Percentiles rank a stretch among this genome's conserved stretches.
These are phyloP conservation scores for Serendipita sp. DNA, from an alignment of 768 basidiomycete species.

Conservation along the genomic window DNA sequence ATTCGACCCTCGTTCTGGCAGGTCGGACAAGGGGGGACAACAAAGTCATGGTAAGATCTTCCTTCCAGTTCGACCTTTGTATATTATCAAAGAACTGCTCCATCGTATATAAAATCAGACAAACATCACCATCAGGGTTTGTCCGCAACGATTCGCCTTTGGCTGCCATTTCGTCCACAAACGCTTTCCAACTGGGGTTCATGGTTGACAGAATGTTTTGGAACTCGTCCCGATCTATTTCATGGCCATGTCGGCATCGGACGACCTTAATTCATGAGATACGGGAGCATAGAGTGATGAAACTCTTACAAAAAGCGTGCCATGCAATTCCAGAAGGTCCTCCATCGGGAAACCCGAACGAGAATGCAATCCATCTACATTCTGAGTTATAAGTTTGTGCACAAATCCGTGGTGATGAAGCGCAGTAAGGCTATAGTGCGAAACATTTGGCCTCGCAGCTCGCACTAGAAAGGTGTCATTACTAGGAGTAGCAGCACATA, in stretches of 20 bases:
- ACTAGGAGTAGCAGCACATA: neutral
- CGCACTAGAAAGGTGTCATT: constrained; percentile 28
- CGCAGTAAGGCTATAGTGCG: constrained; percentile 75
- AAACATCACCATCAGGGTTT: constrained; percentile 87
- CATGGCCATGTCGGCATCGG: constrained; percentile 59
- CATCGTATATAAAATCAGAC: constrained; percentile 15
- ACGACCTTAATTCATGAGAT: neutral
- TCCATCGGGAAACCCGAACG: constrained; percentile 45
- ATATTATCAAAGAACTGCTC: neutral
- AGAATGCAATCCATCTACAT: constrained; percentile 87
- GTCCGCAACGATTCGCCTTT: constrained; percentile 50
- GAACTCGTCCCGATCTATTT: constrained; percentile 47
- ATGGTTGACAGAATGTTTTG: constrained; percentile 54
- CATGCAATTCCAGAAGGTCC: constrained; percentile 71
- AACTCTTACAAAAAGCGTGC: constrained; percentile 56
- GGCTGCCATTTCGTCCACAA: constrained; percentile 44
- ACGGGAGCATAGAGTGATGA: neutral
- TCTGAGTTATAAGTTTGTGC: constrained; percentile 55
- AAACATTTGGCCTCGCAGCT: constrained; percentile 73
- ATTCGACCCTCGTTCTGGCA: constrained; percentile 44
- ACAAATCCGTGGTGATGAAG: constrained; percentile 53
- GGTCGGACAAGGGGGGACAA: constrained; percentile 58
- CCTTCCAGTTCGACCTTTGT: constrained; percentile 65
- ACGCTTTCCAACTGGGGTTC: constrained; percentile 69
- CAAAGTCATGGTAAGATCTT: constrained; percentile 57